A percentile compares a stretch with the other conserved stretches of the same genome.
These are phyloP conservation scores for Dactylis glomerata DNA, from an alignment of 176 grass and related monocot species.

Conservation along the genomic window DNA sequence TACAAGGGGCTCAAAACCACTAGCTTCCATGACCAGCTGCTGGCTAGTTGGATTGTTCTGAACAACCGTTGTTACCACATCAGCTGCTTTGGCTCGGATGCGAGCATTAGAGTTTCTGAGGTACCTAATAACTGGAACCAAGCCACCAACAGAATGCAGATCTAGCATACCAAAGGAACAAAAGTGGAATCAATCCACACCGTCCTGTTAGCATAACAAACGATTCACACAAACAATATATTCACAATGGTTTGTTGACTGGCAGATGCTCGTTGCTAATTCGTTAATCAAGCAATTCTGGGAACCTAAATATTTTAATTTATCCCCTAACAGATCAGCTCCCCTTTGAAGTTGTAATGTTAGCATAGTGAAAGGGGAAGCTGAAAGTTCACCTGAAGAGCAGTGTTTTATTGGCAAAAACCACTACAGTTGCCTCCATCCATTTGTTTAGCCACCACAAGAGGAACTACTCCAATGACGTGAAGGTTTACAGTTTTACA, in stretches of 20 bases:
- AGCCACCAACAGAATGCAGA: conserved; percentile 85
- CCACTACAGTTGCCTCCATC: conserved; percentile 41
- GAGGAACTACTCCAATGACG: conserved; percentile 40
- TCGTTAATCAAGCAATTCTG: not conserved
- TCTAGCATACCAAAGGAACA: conserved; percentile 35
- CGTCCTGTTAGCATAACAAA: not conserved
- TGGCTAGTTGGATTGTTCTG: conserved; percentile 95
- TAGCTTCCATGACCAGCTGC: conserved; percentile 90
- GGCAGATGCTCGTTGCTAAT: conserved; percentile 5
- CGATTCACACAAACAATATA: not conserved
- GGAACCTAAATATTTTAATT: not conserved
- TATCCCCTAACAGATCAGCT: conserved; percentile 30
- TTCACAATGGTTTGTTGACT: not conserved
- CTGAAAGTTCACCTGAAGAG: conserved; percentile 59
- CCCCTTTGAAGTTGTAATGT: conserved; percentile 34
- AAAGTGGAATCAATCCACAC: not conserved
- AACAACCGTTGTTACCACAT: conserved; percentile 89
- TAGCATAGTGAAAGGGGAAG: conserved; percentile 38
- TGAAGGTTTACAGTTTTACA: conserved; percentile 43
- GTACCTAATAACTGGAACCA: conserved; percentile 78
- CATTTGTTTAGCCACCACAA: conserved; percentile 57
- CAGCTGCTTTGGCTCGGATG: conserved; percentile 86
- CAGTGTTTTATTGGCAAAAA: conserved; percentile 45
- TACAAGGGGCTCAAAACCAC: conserved; percentile 84
- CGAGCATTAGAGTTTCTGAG: conserved; percentile 72